Evolutionary conservation across 2,329 filamentous ascomycete genomes (phyloP).

Genomic region (Aspergillus calidoustus): DNA sequence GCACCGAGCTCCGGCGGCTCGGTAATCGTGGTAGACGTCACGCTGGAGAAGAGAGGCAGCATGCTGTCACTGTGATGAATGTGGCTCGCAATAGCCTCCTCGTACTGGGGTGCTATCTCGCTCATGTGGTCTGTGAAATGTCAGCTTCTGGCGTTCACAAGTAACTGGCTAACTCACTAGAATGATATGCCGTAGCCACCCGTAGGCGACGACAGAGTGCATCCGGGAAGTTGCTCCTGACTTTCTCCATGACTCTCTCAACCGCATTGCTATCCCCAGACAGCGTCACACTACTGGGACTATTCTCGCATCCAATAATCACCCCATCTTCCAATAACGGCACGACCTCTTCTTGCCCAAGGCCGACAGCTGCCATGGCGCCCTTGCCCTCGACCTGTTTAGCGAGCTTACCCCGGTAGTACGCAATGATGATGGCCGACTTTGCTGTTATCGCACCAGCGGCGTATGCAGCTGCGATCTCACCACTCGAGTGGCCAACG

Average conservation of each 20-base stretch:
- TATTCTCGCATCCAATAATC: constrained; percentile 33
- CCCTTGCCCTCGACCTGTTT: constrained; percentile 14
- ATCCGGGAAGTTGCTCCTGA: constrained; percentile 14
- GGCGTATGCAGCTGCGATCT: constrained; percentile 44
- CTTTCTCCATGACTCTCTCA: not conserved
- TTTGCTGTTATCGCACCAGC: constrained; percentile 26
- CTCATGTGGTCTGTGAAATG: constrained; percentile 12
- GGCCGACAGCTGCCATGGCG: constrained; percentile 31
- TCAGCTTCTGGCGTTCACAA: not conserved
- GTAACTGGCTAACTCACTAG: not conserved
- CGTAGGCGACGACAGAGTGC: constrained; percentile 14
- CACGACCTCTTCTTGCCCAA: constrained; percentile 18
- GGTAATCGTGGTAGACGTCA: not conserved
- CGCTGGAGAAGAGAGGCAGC: constrained; percentile 15
- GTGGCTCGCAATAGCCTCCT: not conserved
- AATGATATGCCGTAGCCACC: not conserved
- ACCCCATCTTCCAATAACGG: constrained; percentile 23
- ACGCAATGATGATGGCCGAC: constrained; percentile 27
- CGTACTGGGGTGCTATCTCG: not conserved
- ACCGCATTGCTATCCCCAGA: constrained; percentile 24
- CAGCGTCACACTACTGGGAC: constrained; percentile 30
- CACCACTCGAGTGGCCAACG: constrained; percentile 42
- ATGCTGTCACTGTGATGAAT: not conserved
- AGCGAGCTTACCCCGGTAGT: constrained; percentile 26
- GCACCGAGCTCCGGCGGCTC: not conserved